phyloP scores from a whole-genome alignment of 2,329 filamentous ascomycete genomes.

The Aspergillus hortae region DNA sequence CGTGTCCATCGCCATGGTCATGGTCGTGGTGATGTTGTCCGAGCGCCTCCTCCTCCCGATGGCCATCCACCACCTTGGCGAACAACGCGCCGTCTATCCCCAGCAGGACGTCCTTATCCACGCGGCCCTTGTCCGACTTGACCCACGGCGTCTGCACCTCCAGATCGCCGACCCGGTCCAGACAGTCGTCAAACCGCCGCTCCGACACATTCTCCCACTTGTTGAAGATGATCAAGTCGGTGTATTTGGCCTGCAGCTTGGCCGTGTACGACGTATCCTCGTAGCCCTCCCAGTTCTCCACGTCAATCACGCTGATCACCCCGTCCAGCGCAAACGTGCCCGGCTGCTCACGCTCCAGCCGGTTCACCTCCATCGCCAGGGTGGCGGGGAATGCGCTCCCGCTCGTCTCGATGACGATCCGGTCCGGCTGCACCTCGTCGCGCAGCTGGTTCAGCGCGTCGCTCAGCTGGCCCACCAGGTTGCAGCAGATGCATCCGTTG shows the following conservation, averaged over 20 bases:
- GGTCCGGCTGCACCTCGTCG: conserved; percentile 61
- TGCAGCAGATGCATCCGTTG: conserved; percentile 98
- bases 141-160: conserved; percentile 79
- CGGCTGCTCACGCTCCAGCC: conserved; percentile 60
- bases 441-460: conserved; percentile 75
- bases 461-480: conserved; percentile 86
- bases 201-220: conserved; percentile 83
- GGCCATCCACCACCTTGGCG: conserved; percentile 36
- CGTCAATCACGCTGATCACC: conserved; percentile 84
- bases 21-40: conserved; percentile 31
- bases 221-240: conserved; percentile 86
- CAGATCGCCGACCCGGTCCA: conserved; percentile 76
- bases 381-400: conserved; percentile 87
- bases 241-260: conserved; percentile 81
- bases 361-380: conserved; percentile 84
- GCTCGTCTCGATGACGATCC: conserved; percentile 91
- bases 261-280: conserved; percentile 89
- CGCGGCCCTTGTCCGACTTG: conserved; percentile 76
- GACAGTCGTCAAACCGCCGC: conserved; percentile 68
- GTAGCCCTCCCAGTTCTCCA: conserved; percentile 93
- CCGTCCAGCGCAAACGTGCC: conserved; percentile 74
- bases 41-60: conserved; percentile 41
- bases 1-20: conserved; percentile 38
- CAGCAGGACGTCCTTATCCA: conserved; percentile 75
- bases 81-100: conserved; percentile 78